Evolutionary conservation across 768 basidiomycete species (phyloP), one percentile per base, ranked within the genome.

Genomic region (Mycena capillaripes): DNA sequence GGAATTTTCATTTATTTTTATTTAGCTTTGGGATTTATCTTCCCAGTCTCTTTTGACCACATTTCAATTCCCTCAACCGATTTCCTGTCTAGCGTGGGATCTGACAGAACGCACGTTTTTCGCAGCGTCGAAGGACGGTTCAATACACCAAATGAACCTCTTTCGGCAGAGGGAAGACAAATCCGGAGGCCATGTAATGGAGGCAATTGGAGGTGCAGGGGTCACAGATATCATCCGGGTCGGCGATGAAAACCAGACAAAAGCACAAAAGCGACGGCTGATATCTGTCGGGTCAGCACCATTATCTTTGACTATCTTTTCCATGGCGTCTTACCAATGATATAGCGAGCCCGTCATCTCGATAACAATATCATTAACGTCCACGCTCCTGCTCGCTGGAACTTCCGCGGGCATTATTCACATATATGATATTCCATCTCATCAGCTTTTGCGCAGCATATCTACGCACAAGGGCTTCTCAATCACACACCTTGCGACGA

Each of bases 21-120:
- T n/a, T 16, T 77, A 95, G 95, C 80, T 96, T 36, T 96, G 95
- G 95, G 94, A 95, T 81, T 82, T 94, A 23, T 85, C 92, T 17
- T 90, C 95, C 0, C 88, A 88, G 59, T 86, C 91, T 16, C 86
- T 98, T 19, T 84, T 99, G 29, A 92, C 94, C 8, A 97, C 97
- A 0, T 97, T 97, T 80, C 88, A 92, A 75, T 97, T 98, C 75
- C 95, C 96, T 19, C 86, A 91, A 66, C 89, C 94, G 1, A 91
- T 97, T 38, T 83, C 88, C 6, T 89, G 84, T 65, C 77, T 97
- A 21, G 89, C 90, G 12, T 93, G 94, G 88, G 97, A 98, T 76
- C 77, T 89, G n/a, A 90, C 92, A 0, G 97, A 98, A 83, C 89
- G 97, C 29, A 84, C 93, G 57, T 95, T 98, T 81, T 97, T 98